These are phyloP conservation scores for Metschnikowia peoriensis DNA, from an alignment of 805 yeast genomes.

Conservation along the genomic window DNA sequence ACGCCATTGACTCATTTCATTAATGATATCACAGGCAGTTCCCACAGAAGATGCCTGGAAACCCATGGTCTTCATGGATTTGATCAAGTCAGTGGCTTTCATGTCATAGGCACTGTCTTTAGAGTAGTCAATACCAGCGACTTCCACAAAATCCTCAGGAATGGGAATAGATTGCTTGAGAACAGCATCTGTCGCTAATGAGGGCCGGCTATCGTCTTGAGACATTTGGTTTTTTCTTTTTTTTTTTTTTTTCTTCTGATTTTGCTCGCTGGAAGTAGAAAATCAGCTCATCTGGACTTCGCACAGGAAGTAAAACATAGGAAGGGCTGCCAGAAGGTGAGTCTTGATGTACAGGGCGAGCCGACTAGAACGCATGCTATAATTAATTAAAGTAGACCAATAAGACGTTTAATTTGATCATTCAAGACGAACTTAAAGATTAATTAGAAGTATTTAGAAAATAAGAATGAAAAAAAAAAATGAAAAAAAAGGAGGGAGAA, in stretches of 20 bases:
- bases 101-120: conserved; percentile 71
- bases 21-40: conserved; percentile 87
- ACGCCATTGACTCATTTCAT: conserved; percentile 91
- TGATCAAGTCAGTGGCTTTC: conserved; percentile 74
- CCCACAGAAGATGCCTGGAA: conserved; percentile 90
- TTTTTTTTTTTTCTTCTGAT: not conserved
- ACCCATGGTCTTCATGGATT: conserved; percentile 92
- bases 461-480: too few relatives aligned
- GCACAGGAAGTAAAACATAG: conserved; percentile 1
- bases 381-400: too few relatives aligned
- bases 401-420: too few relatives aligned
- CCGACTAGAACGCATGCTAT: too few relatives aligned
- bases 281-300: not conserved
- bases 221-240: conserved; percentile 1
- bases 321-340: not conserved
- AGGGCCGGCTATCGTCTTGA: conserved; percentile 44
- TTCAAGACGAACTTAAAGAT: too few relatives aligned
- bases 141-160: conserved; percentile 74
- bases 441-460: too few relatives aligned
- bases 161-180: conserved; percentile 82
- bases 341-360: not conserved
- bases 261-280: not conserved
- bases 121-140: conserved; percentile 88
- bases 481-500: too few relatives aligned
- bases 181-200: conserved; percentile 86